phyloP scores from a whole-genome alignment of 139 green algal genomes.

The Chlamydomonas eustigma region DNA sequence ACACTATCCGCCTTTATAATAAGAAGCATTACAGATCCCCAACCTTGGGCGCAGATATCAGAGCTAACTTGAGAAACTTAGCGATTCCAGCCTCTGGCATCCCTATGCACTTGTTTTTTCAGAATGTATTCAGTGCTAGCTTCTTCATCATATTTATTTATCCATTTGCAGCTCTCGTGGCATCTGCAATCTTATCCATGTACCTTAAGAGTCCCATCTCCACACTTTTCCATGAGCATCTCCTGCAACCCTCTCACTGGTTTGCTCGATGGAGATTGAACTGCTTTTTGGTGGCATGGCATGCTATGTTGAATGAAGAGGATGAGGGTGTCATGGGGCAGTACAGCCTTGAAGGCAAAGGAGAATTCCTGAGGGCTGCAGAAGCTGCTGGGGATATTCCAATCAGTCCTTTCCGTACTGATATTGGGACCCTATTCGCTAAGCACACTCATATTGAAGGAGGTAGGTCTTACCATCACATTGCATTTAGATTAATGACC shows the following conservation, averaged over 20 bases:
- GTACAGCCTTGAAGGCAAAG: slow-evolving; percentile 22
- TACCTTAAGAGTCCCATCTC: background rate
- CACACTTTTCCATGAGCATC: slow-evolving; percentile 14
- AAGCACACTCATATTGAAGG: slow-evolving; percentile 36
- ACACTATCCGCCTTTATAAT: background rate
- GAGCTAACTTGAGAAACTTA: slow-evolving; percentile 31
- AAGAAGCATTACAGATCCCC: background rate
- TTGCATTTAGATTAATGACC: too few species aligned
- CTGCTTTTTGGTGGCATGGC: slow-evolving; percentile 14
- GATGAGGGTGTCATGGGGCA: background rate
- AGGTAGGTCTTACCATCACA: too few species aligned
- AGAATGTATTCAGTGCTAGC: background rate
- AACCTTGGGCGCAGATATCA: slow-evolving; percentile 22
- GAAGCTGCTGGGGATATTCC: slow-evolving; percentile 19
- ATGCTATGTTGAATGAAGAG: background rate
- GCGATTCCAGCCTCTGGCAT: slow-evolving; percentile 14
- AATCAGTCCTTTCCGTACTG: slow-evolving; percentile 17
- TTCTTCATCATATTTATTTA: background rate
- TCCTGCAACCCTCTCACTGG: slow-evolving; percentile 28
- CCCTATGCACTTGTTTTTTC: slow-evolving; percentile 1
- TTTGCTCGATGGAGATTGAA: slow-evolving; percentile 37
- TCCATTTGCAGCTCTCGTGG: background rate
- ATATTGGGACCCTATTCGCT: slow-evolving; percentile 16
- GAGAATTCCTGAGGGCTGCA: slow-evolving; percentile 24
- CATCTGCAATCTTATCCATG: background rate